Evolutionary conservation across 2,329 filamentous ascomycete species (phyloP).

Genomic region (Pleoardoris graminearum): DNA sequence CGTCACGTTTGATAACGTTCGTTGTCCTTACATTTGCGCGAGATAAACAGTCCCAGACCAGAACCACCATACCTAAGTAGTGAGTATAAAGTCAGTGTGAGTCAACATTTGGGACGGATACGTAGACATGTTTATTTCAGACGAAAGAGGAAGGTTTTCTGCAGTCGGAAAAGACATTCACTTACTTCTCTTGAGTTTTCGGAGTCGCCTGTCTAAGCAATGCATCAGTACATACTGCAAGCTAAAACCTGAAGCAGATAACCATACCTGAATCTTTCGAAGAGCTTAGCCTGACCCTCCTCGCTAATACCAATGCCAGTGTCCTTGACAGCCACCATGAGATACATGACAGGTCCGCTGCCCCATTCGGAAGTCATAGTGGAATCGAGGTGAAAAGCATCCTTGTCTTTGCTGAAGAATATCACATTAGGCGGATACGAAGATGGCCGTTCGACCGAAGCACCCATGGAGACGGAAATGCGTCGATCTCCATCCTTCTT

Average conservation of each 20-base stretch:
- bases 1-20: background rate
- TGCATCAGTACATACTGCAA: slow-evolving; percentile 4
- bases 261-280: slow-evolving; percentile 48
- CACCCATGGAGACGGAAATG: slow-evolving; percentile 49
- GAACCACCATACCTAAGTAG: slow-evolving; percentile 52
- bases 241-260: slow-evolving; percentile 16
- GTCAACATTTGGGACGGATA: no score
- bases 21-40: slow-evolving; percentile 36
- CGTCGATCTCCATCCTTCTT: slow-evolving; percentile 44
- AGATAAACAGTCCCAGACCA: slow-evolving; percentile 45
- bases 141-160: no score
- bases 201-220: slow-evolving; percentile 41
- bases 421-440: slow-evolving; percentile 52
- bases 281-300: slow-evolving; percentile 47
- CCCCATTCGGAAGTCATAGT: slow-evolving; percentile 50
- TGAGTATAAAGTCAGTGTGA: no score
- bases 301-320: slow-evolving; percentile 49
- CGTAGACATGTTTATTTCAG: no score
- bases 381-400: slow-evolving; percentile 45
- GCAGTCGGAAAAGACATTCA: no score
- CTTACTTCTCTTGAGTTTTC: slow-evolving; percentile 45
- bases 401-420: slow-evolving; percentile 46
- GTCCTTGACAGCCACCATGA: slow-evolving; percentile 52
- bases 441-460: slow-evolving; percentile 40
- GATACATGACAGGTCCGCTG: slow-evolving; percentile 42